These are phyloP conservation scores for Pichia heedii DNA, from an alignment of 805 yeast species.

Conservation along the genomic window DNA sequence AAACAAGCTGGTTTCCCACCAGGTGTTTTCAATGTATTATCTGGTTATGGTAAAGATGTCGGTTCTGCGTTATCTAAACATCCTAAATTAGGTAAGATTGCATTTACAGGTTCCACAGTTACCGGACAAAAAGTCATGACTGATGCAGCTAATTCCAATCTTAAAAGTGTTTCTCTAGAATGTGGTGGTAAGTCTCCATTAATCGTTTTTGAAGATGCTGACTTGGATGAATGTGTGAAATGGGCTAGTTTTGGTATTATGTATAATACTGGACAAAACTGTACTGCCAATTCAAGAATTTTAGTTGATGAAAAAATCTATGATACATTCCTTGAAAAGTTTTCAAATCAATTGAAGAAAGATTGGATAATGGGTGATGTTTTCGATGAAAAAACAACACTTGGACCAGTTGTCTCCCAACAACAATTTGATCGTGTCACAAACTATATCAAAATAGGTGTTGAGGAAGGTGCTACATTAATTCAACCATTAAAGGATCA, in stretches of 20 bases:
- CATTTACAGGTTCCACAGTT: constrained; percentile 58
- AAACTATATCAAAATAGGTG: constrained; percentile 36
- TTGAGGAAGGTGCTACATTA: constrained; percentile 40
- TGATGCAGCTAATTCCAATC: constrained; percentile 54
- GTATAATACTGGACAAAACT: constrained; percentile 59
- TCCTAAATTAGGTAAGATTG: constrained; percentile 46
- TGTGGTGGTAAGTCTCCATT: constrained; percentile 70
- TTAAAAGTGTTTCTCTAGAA: constrained; percentile 59
- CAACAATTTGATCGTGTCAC: constrained; percentile 45
- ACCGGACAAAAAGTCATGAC: constrained; percentile 61
- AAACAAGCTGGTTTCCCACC: constrained; percentile 66
- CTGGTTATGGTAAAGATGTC: constrained; percentile 61
- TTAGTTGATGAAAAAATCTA: constrained; percentile 48
- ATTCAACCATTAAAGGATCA: constrained; percentile 32
- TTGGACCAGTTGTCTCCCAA: constrained; percentile 58
- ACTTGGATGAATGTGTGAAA: constrained; percentile 54
- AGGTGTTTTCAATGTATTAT: constrained; percentile 63
- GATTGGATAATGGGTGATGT: constrained; percentile 51
- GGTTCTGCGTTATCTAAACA: constrained; percentile 63
- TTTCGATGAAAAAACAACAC: constrained; percentile 36
- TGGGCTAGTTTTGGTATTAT: constrained; percentile 62
- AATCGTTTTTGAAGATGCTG: constrained; percentile 54
- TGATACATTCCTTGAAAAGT: constrained; percentile 41
- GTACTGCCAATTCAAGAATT: constrained; percentile 59
- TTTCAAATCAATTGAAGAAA: constrained; percentile 35